Percentiles rank a stretch among this genome's conserved stretches.
Conservation (phyloP, 306 rosid species). For the Macrotyloma uniflorum region DNA sequence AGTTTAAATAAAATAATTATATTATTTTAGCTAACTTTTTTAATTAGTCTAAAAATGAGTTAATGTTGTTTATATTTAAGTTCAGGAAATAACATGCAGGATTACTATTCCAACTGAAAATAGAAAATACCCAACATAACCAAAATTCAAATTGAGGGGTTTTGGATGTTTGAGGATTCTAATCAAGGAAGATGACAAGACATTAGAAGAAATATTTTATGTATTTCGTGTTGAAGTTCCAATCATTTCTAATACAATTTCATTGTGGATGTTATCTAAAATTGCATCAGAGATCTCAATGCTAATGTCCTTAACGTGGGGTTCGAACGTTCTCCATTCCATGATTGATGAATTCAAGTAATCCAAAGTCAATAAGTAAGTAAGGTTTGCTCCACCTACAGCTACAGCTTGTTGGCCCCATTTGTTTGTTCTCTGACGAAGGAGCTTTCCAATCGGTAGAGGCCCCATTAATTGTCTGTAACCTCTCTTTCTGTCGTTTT, state of each 20-base stretch:
- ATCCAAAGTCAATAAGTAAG: slow-evolving; percentile 45
- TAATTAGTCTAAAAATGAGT: too few relatives aligned
- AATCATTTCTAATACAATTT: slow-evolving; percentile 47
- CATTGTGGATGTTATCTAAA: slow-evolving; percentile 53
- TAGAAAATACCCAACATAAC: background rate
- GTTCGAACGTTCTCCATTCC: slow-evolving; percentile 54
- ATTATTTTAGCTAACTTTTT: too few relatives aligned
- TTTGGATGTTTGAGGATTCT: background rate
- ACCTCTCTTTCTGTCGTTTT: slow-evolving; percentile 27
- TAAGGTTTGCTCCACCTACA: slow-evolving; percentile 36
- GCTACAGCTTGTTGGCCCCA: slow-evolving; percentile 44
- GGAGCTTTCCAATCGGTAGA: slow-evolving; percentile 49
- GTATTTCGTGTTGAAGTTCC: slow-evolving; percentile 7
- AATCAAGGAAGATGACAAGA: background rate
- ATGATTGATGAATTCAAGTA: slow-evolving; percentile 46
- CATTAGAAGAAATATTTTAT: background rate
- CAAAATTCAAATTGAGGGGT: background rate
- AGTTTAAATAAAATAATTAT: too few relatives aligned
- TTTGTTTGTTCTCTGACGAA: slow-evolving; percentile 43
- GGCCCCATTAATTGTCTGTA: slow-evolving; percentile 47
- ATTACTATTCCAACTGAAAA: background rate
- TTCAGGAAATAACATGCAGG: background rate
- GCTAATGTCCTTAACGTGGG: slow-evolving; percentile 44
- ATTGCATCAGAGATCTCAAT: slow-evolving; percentile 60
- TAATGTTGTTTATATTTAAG: too few relatives aligned